Evolutionary conservation across 2,329 filamentous ascomycete genomes (phyloP), one percentile per base, ranked within the genome.

Genomic region (Hymenoscyphus occultus): DNA sequence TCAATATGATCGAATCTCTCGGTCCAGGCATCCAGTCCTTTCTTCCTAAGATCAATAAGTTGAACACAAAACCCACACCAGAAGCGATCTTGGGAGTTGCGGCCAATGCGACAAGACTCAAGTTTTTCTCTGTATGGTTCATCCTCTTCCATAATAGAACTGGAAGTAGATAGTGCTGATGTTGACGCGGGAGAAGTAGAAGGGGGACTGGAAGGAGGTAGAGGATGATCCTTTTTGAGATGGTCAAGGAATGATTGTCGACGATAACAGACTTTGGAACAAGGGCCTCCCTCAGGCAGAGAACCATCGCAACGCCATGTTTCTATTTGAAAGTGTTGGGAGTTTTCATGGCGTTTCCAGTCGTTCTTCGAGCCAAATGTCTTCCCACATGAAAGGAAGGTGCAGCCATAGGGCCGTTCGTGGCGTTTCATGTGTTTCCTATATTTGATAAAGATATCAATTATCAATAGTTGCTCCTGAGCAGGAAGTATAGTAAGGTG

Each of bases 321-420:
- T 72, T 93, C 89, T 5, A 84, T 76, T 65, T 90, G 85, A 67
- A 85, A 86, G 75, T 97, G 93, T 72, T 94, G 90, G 16, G 85
- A 87, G 69, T 87, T 90, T 73, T 97, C 94, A 73, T 97, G 93
- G 1, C 93, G 86, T 75, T 96, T 96, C 93, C 87, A 97, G 76
- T 97, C 93, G 65, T 92, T 93, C 74, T 97, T 96, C 76, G 90
- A 93, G n/a, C 93, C 93, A 70, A 97, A 97, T 0, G 75, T 81
- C 73, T 92, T 93, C 59, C 78, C 76, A 73, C 93, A 97, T 39
- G 79, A 77, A 9, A 81, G 77, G 68, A 88, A 90, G 0, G 92
- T 96, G 76, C 93, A 97, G 13, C 87, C 88, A 68, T 94, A 97
- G 0, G 92, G 93, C 69, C 87, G 88, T 7, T 85, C 83, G 75